Percentiles rank a stretch among this genome's conserved stretches.
Conservation (phyloP, 768 basidiomycete genomes). For the Suillus lakei region DNA sequence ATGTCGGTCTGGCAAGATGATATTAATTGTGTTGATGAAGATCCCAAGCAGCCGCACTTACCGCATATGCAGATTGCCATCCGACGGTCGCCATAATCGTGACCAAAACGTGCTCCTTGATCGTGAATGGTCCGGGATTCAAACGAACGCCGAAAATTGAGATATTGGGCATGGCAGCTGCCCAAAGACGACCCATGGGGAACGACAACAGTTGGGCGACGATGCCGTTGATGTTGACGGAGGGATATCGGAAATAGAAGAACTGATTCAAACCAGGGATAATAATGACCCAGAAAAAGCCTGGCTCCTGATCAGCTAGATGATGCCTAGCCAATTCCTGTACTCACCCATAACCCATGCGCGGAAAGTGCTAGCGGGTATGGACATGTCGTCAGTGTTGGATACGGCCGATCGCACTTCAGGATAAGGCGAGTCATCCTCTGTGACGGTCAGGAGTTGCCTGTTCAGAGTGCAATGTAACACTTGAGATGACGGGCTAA, state of each 20-base stretch:
- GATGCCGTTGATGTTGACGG: slow-evolving; percentile 36
- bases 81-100: slow-evolving; percentile 70
- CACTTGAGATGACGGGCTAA: background rate
- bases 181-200: slow-evolving; percentile 52
- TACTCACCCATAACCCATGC: slow-evolving; percentile 42
- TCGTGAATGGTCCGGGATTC: slow-evolving; percentile 51
- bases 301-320: slow-evolving; percentile 17
- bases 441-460: slow-evolving; percentile 18
- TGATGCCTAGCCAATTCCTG: background rate
- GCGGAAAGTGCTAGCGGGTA: slow-evolving; percentile 42
- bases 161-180: slow-evolving; percentile 50
- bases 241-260: slow-evolving; percentile 67
- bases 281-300: slow-evolving; percentile 55
- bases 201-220: slow-evolving; percentile 45
- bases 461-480: background rate
- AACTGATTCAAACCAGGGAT: slow-evolving; percentile 74
- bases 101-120: slow-evolving; percentile 72
- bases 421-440: slow-evolving; percentile 58
- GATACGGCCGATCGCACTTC: slow-evolving; percentile 57
- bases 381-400: slow-evolving; percentile 50
- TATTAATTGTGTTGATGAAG: slow-evolving; percentile 21
- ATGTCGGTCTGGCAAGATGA: slow-evolving; percentile 42
- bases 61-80: background rate
- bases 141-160: slow-evolving; percentile 34
- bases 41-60: background rate